These are phyloP conservation scores for Bjerkandera adusta DNA, from an alignment of 1,284 basidiomycete species.

Conservation along the genomic window DNA sequence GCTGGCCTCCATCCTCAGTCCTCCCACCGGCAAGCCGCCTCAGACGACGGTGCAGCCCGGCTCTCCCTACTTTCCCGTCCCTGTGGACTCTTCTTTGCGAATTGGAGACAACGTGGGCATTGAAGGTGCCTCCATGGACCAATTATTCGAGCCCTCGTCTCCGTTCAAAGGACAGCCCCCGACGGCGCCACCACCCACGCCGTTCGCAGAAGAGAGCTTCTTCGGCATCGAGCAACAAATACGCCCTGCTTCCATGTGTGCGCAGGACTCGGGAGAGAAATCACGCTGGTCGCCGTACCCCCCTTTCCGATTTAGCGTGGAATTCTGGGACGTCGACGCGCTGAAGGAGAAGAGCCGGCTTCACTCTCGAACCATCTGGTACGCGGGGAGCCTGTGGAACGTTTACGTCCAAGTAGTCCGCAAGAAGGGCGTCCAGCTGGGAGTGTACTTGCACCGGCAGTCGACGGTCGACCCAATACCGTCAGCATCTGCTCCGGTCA, in stretches of 20 bases:
- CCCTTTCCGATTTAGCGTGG: conserved; percentile 82
- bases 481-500: conserved; percentile 32
- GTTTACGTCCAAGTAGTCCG: conserved; percentile 85
- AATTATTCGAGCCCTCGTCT: conserved; percentile 41
- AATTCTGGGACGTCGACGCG: conserved; percentile 86
- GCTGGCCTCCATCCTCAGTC: conserved; percentile 25
- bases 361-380: conserved; percentile 77
- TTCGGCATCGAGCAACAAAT: conserved; percentile 60
- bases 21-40: conserved; percentile 28
- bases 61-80: conserved; percentile 66
- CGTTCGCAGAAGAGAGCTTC: conserved; percentile 52
- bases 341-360: conserved; percentile 84
- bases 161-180: conserved; percentile 15
- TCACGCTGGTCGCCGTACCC: conserved; percentile 62
- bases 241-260: conserved; percentile 39
- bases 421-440: conserved; percentile 77
- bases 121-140: conserved; percentile 51
- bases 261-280: conserved; percentile 41
- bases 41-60: conserved; percentile 17
- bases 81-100: conserved; percentile 73
- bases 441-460: conserved; percentile 89
- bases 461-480: conserved; percentile 70
- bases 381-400: conserved; percentile 78
- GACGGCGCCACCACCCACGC: conserved; percentile 22
- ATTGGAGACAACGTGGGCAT: conserved; percentile 72